These are phyloP conservation scores for Erodium moschatum DNA, from an alignment of 441 rosid species.

Conservation along the genomic window DNA sequence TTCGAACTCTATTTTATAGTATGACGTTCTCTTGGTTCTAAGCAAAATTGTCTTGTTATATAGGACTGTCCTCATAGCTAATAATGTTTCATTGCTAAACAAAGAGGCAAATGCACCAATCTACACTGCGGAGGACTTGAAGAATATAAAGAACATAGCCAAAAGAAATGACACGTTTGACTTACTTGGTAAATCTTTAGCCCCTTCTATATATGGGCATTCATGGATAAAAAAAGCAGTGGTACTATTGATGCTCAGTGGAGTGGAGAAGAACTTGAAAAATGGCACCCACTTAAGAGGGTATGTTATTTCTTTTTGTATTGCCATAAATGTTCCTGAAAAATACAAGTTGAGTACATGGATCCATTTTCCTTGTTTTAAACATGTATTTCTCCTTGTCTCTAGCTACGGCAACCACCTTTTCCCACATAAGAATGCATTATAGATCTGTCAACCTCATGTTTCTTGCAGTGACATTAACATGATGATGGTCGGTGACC, in stretches of 20 bases:
- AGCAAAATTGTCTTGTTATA: slow-evolving; percentile 23
- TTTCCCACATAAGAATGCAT: background rate
- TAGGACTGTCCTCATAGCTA: slow-evolving; percentile 89
- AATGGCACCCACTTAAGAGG: slow-evolving; percentile 97
- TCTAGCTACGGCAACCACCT: background rate
- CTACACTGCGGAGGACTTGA: slow-evolving; percentile 63
- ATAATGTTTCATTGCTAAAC: slow-evolving; percentile 76
- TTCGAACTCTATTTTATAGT: background rate
- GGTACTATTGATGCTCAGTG: slow-evolving; percentile 81
- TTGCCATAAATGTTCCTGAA: background rate
- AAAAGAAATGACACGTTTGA: slow-evolving; percentile 82
- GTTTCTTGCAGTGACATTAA: slow-evolving; percentile 63
- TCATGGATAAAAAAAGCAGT: slow-evolving; percentile 98
- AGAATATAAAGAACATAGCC: slow-evolving; percentile 78
- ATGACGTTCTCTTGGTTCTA: slow-evolving; percentile 13
- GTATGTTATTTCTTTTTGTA: slow-evolving; percentile 35
- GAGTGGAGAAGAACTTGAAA: slow-evolving; percentile 85
- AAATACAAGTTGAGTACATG: background rate
- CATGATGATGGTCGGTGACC: slow-evolving; percentile 99
- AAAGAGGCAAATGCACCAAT: slow-evolving; percentile 95
- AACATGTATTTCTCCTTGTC: too few relatives aligned
- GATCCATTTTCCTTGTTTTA: background rate
- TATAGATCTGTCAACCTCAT: background rate
- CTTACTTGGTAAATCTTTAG: slow-evolving; percentile 77
- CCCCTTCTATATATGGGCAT: slow-evolving; percentile 95